Base-by-base conservation (phyloP, 2,329 filamentous ascomycete species). In the Pseudofabraea citricarpa region DNA sequence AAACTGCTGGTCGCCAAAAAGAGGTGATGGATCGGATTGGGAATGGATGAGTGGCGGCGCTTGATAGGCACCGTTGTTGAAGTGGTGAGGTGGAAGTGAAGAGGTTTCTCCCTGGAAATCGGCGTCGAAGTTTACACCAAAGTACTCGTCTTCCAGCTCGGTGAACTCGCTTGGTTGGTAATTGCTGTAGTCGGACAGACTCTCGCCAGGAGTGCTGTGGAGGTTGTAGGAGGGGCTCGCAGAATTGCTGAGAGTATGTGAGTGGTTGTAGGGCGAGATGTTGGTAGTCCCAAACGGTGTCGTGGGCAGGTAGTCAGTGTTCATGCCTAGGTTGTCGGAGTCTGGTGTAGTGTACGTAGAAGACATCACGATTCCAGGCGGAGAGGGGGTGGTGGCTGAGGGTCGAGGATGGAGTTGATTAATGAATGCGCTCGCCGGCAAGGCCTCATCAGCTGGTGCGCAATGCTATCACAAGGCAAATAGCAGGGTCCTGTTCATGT, bases 111-210 rank as follows among this genome's bases (percentile, higher is more conserved):
- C 53, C 16, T 52, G 50, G 21, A 55, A 52, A 15, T 53, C 53
- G 23, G 51, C 54, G 48, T 56, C 54, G 35, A 62, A 62, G 51
- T 62, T 56, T n/a, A 62, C 59, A 8, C 59, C 58, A 31, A 58
- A 56, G 52, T 59, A 63, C 22, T 53, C 52, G 47, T 63, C 59
- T 21, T 57, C 56, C 20, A 52, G 26, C 6, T 59, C 56, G 40
- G 52, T 53, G 43, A 54, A 50, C 21, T 62, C 58, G 42, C 57
- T 59, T 15, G 48, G 46, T 21, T 56, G 53, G 44, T 57, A 56
- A 31, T 49, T 53, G 44, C 55, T 61, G 32, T 56, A 59, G 8
- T 57, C 56, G 18, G 54, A 58, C 21, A 52, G 26, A 36, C 54
- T 56, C 32, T 57, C 58, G 23, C 55, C 56, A 13, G 55, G 51